Conservation (phyloP, 1,284 basidiomycete genomes). For the Rhodotorula glutinis region DNA sequence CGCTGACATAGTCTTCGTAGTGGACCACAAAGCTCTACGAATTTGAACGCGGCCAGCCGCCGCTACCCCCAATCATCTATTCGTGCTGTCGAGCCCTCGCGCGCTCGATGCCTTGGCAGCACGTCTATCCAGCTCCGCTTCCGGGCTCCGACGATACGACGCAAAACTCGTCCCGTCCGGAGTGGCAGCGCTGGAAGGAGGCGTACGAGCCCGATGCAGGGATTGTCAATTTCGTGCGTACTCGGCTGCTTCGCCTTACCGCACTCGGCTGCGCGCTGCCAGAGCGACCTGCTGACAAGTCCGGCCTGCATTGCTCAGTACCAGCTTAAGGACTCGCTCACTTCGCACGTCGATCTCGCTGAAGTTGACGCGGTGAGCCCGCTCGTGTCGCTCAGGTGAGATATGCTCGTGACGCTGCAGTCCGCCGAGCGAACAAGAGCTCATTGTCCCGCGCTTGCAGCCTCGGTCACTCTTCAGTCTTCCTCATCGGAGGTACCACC, state of each 20-base stretch:
- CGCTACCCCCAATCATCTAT: constrained; percentile 59
- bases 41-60: constrained; percentile 64
- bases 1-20: constrained; percentile 49
- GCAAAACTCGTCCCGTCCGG: neutral
- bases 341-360: constrained; percentile 89
- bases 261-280: neutral
- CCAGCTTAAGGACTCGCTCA: constrained; percentile 68
- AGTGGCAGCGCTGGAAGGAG: constrained; percentile 21
- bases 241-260: constrained; percentile 49
- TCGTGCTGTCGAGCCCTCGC: constrained; percentile 65
- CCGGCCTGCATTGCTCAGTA: constrained; percentile 12
- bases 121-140: constrained; percentile 56
- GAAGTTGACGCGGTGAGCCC: constrained; percentile 81
- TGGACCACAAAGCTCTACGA: constrained; percentile 91
- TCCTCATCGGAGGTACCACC: constrained; percentile 78
- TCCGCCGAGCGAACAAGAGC: neutral
- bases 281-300: neutral
- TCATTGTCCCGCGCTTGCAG: constrained; percentile 51
- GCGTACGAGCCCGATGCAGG: constrained; percentile 64
- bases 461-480: constrained; percentile 77
- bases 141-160: neutral
- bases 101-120: constrained; percentile 62
- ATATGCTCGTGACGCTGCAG: constrained; percentile 42
- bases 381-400: constrained; percentile 80
- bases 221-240: constrained; percentile 75